Evolutionary conservation across 257 asterid species (phyloP), one percentile per base, ranked within the genome.

Genomic region (Scutellaria barbata): DNA sequence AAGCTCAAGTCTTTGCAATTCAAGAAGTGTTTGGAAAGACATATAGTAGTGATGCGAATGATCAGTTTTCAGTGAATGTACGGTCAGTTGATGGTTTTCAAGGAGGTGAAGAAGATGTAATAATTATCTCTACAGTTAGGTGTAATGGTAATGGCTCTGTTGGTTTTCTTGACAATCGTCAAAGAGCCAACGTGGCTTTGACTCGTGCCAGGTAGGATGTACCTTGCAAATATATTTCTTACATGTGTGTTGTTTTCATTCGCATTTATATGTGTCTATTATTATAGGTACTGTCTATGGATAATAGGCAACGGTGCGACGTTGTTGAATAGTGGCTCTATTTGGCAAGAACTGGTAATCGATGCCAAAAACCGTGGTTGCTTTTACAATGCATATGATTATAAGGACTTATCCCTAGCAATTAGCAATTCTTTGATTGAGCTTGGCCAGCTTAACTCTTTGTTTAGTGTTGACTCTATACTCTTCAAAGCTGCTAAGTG

Each of bases 51-150:
- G 92, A 87, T 53, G 78, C 74, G 22, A 77, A 82, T 10, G 80
- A 80, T 16, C 76, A 41, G 10, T 89, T 92, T 72, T 86, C 90
- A 5, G 95, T 89, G 25, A 87, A 79, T 72, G 87, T 92, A 9
- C 83, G 88, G 0, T 81, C 97, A 4, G 90, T 89, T 30, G 97
- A 89, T 77, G 97, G 95, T 17, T 92, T 89, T 69, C 96, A 92
- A 85, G 97, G 96, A 37, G 95, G 96, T 5, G 96, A 92, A 78
- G 89, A 92, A 80, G 97, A 92, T 43, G 56, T 89, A 9, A 89
- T 92, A 5, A 83, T 92, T 16, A 76, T 89, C 65, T 92, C 96
- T 6, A 90, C 95, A 0, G 97, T 87, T 39, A 80, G 95, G 8
- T 79, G 89, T 76, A 92, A 92, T 54, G 82, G 76, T 13, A 80